Evolutionary conservation across 2,329 filamentous ascomycete species (phyloP).

Genomic region (Camillea tinctor): DNA sequence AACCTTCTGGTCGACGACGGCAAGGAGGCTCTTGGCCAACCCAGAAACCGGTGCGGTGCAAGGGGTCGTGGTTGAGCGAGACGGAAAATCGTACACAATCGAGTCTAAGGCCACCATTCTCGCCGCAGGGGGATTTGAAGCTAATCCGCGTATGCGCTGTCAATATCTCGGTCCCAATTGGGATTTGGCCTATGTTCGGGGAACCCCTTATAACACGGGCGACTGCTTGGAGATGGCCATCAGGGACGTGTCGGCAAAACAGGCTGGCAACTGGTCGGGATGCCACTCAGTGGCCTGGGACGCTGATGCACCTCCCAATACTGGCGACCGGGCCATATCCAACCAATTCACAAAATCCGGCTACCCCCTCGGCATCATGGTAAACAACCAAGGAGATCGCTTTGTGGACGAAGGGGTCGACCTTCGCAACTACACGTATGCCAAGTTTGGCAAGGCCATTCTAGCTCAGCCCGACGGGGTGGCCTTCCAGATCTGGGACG

Average conservation of each 20-base stretch:
- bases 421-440: constrained; percentile 66
- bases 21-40: constrained; percentile 39
- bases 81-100: constrained; percentile 12
- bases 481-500: constrained; percentile 67
- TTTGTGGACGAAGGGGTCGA: constrained; percentile 69
- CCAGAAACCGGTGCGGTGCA: constrained; percentile 18
- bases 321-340: constrained; percentile 57
- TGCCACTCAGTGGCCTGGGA: constrained; percentile 68
- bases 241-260: constrained; percentile 46
- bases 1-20: constrained; percentile 46
- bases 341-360: constrained; percentile 70
- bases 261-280: constrained; percentile 60
- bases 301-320: constrained; percentile 53
- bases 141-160: constrained; percentile 54
- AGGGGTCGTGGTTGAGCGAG: constrained; percentile 16
- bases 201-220: constrained; percentile 64
- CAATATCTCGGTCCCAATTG: constrained; percentile 57
- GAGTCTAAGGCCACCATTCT: constrained; percentile 45
- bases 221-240: constrained; percentile 55
- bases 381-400: constrained; percentile 56
- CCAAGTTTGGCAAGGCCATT: constrained; percentile 62
- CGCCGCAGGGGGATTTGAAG: constrained; percentile 64
- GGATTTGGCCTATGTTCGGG: constrained; percentile 61
- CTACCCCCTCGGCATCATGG: constrained; percentile 64
- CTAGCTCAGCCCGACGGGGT: constrained; percentile 55